Evolutionary conservation across 2,329 filamentous ascomycete genomes (phyloP).

Genomic region (Botrytis squamosa): DNA sequence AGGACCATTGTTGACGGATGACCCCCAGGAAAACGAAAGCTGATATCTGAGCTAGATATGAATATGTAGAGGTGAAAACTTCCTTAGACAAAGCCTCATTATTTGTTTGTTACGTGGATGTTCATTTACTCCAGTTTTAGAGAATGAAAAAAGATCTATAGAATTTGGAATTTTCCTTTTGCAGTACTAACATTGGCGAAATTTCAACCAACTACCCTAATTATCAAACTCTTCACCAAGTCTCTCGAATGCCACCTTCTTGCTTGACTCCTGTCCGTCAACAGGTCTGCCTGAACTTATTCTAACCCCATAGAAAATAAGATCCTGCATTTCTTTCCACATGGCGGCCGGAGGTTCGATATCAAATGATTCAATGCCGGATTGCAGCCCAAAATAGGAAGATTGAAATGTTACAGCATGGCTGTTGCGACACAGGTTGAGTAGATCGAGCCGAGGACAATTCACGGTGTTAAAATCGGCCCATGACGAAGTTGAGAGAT

Average conservation of each 20-base stretch:
- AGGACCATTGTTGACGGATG: too few species aligned
- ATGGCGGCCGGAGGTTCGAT: neutral
- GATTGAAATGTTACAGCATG: neutral
- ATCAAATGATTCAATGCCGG: neutral
- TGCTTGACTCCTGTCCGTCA: accelerated
- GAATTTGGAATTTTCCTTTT: too few species aligned
- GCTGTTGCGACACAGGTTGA: neutral
- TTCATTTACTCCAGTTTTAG: too few species aligned
- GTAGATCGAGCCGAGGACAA: neutral
- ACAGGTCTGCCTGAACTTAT: neutral
- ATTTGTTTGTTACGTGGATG: too few species aligned
- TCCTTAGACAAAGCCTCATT: too few species aligned
- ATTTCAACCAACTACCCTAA: too few species aligned
- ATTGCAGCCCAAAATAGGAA: neutral
- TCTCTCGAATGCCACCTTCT: neutral
- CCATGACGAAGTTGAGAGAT: neutral
- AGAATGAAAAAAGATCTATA: too few species aligned
- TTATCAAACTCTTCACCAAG: too few species aligned
- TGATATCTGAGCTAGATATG: too few species aligned
- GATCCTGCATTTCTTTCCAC: neutral
- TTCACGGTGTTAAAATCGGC: neutral
- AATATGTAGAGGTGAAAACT: too few species aligned
- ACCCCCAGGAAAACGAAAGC: too few species aligned
- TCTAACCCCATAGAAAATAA: neutral
- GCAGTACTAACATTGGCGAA: too few species aligned